Evolutionary conservation across 805 yeast genomes (phyloP), one percentile per base, ranked within the genome.

Genomic region (Suhomyces pyralidae): DNA sequence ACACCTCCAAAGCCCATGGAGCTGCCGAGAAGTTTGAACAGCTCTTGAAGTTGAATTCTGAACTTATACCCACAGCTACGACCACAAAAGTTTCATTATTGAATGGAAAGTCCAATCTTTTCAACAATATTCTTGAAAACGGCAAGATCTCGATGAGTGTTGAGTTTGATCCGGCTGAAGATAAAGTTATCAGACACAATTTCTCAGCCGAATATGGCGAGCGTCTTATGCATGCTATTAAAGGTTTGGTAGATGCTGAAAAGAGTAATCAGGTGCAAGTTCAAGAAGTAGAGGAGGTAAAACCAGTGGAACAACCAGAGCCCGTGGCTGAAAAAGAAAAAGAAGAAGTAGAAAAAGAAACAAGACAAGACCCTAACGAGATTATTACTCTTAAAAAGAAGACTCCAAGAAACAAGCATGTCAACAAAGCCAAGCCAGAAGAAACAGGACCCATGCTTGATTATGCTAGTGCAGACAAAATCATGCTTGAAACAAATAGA

Each of bases 401-500:
- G 22, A 25, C 12, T 32, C 61, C 45, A 15, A 49, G 46, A 43
- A 51, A 46, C 40, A 32, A 49, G 15, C 22, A 22, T 14, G 17
- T 26, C 25, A 51, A n/a, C 44, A 55, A 48, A 53, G 54, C 17
- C 51, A 55, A 40, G 45, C 48, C 47, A 40, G 53, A 52, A 48
- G 52, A 48, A 12, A 17, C 30, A 7, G 62, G 54, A 12, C 67
- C 69, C 10, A 65, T 66, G 6, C 61, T 82, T 46, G 84, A 83
- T 59, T 82, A 81, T 55, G 58, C 66, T 0, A 72, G 64, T 32
- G 74, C 78, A 14, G 74, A 75, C 28, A 79, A 74, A 51, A 68
- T 81, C 12, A 63, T 81, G 53, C 62, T 63, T 9, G 62, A 62
- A 24, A 54, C 54, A 25, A 46, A 40, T 32, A 51, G 48, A 28